phyloP scores from a whole-genome alignment of 2,329 filamentous ascomycete genomes.

The Harringtonia lauricola region DNA sequence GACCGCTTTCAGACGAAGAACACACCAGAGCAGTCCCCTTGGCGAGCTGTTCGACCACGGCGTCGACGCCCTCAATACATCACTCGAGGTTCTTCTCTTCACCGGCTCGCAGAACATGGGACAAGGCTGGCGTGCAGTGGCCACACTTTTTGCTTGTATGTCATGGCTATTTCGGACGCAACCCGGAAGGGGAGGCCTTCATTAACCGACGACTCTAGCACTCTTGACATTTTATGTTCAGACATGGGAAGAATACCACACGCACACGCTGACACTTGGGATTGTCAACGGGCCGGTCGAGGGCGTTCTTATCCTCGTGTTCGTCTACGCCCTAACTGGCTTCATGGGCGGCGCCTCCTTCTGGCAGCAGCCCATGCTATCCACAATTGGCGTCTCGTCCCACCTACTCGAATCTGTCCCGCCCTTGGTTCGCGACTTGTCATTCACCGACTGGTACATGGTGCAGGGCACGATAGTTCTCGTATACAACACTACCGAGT shows the following conservation, averaged over 20 bases:
- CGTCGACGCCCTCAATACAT: slow-evolving; percentile 92
- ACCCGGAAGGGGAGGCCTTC: too few relatives aligned
- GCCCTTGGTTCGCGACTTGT: slow-evolving; percentile 59
- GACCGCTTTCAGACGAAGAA: slow-evolving; percentile 53
- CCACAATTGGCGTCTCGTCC: slow-evolving; percentile 55
- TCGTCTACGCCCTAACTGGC: slow-evolving; percentile 75
- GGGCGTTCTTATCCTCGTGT: slow-evolving; percentile 74
- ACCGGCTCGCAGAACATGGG: slow-evolving; percentile 87
- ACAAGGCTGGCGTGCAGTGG: slow-evolving; percentile 80
- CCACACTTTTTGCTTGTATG: slow-evolving; percentile 72
- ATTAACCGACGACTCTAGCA: slow-evolving; percentile 34
- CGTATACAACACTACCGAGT: slow-evolving; percentile 72
- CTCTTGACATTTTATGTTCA: slow-evolving; percentile 96
- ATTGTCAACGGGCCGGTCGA: slow-evolving; percentile 92
- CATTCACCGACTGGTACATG: slow-evolving; percentile 90
- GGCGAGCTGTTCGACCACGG: slow-evolving; percentile 97
- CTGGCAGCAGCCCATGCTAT: slow-evolving; percentile 78
- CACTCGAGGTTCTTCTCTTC: slow-evolving; percentile 87
- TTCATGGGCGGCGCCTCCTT: slow-evolving; percentile 80
- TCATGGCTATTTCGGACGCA: slow-evolving; percentile 7
- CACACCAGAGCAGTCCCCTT: slow-evolving; percentile 81
- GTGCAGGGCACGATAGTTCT: slow-evolving; percentile 74
- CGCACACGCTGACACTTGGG: slow-evolving; percentile 85
- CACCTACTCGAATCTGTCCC: slow-evolving; percentile 60
- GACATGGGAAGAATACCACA: slow-evolving; percentile 99